These are phyloP conservation scores for Leucocoprinus birnbaumii DNA, from an alignment of 768 basidiomycete species.

Conservation along the genomic window DNA sequence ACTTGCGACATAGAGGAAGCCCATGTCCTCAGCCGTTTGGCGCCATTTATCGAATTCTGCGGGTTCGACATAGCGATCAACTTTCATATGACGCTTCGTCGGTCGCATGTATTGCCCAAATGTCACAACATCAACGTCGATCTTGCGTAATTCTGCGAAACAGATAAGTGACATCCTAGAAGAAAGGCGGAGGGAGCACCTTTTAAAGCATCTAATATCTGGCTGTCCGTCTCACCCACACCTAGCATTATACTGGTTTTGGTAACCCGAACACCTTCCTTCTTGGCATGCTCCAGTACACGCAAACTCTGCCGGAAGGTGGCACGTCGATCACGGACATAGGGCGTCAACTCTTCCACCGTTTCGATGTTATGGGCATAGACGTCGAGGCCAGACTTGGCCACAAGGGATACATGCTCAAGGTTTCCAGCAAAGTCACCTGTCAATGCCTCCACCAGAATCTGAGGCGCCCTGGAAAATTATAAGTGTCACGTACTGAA, in stretches of 20 bases:
- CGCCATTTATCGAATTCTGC: conserved; percentile 93
- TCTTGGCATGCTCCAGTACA: conserved; percentile 82
- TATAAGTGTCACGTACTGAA: conserved; percentile 5
- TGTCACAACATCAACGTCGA: conserved; percentile 94
- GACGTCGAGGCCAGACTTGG: conserved; percentile 92
- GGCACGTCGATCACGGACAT: conserved; percentile 92
- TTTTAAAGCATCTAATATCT: conserved; percentile 78
- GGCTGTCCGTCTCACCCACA: conserved; percentile 85
- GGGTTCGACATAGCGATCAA: conserved; percentile 93
- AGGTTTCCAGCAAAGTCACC: conserved; percentile 88
- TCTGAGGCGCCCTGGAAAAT: conserved; percentile 76
- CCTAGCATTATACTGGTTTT: conserved; percentile 99
- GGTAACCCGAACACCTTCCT: conserved; percentile 80
- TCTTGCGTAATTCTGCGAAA: conserved; percentile 74
- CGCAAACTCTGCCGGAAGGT: conserved; percentile 82
- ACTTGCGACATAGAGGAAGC: conserved; percentile 96
- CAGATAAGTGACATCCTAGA: background rate
- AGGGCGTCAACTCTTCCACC: conserved; percentile 90
- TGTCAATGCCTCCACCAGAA: conserved; percentile 94
- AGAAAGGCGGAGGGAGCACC: conserved; percentile 42
- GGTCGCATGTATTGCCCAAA: conserved; percentile 99
- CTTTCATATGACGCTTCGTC: conserved; percentile 99
- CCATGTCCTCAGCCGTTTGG: conserved; percentile 84
- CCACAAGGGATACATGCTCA: conserved; percentile 76
- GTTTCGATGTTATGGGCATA: conserved; percentile 99